These are phyloP conservation scores for Phoma herbarum DNA, from an alignment of 2,329 filamentous ascomycete species.

Conservation along the genomic window DNA sequence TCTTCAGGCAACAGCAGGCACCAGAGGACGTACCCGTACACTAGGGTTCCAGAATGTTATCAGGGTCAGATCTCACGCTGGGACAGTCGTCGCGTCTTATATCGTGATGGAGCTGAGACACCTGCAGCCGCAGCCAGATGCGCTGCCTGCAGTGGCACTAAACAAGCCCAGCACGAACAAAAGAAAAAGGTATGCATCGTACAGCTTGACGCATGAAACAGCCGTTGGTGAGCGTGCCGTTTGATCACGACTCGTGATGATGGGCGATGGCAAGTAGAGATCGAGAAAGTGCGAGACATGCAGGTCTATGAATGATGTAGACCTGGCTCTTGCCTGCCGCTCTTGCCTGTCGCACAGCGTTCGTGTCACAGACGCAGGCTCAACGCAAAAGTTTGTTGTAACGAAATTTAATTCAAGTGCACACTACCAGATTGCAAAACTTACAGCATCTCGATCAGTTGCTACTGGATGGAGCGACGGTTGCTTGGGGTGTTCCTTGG, in stretches of 20 bases:
- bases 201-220: not conserved
- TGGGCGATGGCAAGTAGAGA: not conserved
- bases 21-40: not conserved
- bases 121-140: constrained; percentile 3
- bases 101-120: not conserved
- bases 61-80: not conserved
- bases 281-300: not conserved
- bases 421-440: not conserved
- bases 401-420: not conserved
- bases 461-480: constrained; percentile 2
- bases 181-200: constrained; percentile 10
- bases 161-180: constrained; percentile 5
- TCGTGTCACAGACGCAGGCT: not conserved
- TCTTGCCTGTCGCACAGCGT: not conserved
- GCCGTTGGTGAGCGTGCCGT: not conserved
- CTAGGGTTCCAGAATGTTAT: not conserved
- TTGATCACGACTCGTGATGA: not conserved
- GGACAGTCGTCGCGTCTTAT: not conserved
- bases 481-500: constrained; percentile 13
- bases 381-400: not conserved
- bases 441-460: constrained; percentile 8
- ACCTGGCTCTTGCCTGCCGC: not conserved
- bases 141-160: constrained; percentile 4
- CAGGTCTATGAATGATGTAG: not conserved
- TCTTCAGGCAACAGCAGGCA: constrained; percentile 19